Base-by-base conservation (phyloP, 257 asterid species). In the Solanum arcanum region DNA sequence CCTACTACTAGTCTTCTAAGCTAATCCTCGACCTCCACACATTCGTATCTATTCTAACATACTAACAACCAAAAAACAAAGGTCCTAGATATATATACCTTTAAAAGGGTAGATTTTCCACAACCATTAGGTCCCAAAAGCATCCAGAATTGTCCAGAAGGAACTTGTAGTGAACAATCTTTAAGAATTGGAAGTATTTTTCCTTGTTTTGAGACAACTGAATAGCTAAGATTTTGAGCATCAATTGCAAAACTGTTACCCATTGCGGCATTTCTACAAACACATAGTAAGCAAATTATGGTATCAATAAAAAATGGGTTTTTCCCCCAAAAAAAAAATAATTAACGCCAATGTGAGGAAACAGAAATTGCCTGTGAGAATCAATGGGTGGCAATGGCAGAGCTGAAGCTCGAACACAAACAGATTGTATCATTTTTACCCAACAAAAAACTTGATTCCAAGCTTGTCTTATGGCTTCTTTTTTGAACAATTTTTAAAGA, bases 111-210 rank as follows among this genome's bases (percentile, higher is more conserved):
- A 29, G 98, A 95, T 92, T 96, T 96, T 82, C 99, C 99, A 76
- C 94, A 96, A 59, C 98, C 99, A 88, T 96, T 96, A 84, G 98
- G 98, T 83, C 98, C 99, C 33, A 96, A 98, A 87, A 96, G 98
- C 99, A 96, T 96, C 98, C 99, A 96, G 37, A 96, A 93, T 92
- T 95, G 97, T 41, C 99, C 98, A 52, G 96, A 86, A 35, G 99
- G 98, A 86, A 96, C 91, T 88, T 87, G 84, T 69, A 96, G 89
- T 29, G 97, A 93, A 89, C 99, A 96, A 87, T 94, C 95, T 27
- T 93, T 93, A 78, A 96, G 94, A 86, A 96, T 93, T n/a, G 95
- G 94, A 31, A 92, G 60, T 14, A 73, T 23, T 70, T 86, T 91
- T 46, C 98, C 98, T 77, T 93, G 93, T 62, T 91, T 91, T 18